Base-by-base conservation (phyloP, 176 grass and related monocot species). In the Poa annua region DNA sequence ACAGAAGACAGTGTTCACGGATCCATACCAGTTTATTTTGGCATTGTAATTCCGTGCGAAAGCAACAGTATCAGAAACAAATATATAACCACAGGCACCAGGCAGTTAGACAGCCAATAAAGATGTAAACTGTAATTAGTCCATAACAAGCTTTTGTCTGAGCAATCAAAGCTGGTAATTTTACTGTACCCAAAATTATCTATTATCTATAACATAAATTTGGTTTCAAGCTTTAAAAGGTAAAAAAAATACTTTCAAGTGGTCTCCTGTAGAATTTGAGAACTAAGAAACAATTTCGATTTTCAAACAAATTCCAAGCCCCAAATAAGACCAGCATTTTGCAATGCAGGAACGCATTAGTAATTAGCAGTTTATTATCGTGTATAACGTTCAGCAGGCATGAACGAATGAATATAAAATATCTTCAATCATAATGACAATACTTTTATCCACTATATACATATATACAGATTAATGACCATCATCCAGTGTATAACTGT, bases 81-180 rank as follows among this genome's bases (percentile, higher is more conserved):
- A 75, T 75, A 53, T 10, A 64, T 8, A 63, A 64, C 26, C 56
- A 21, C 22, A 17, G 33, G 12, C 20, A 8, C 12, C 60, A 66
- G 63, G 8, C 33, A 66, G 33, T 29, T 22, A 60, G 74, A 35
- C 74, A 63, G 6, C 2, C 10, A 17, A 59, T 32, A 21, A 51
- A 70, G 51, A 85, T 76, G 35, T n/a, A n/a, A n/a, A n/a, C n/a
- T n/a, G n/a, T 24, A 8, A 15, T 2, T 34, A 51, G 15, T 50
- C 48, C 4, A 65, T 14, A 84, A 38, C 2, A 29, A 59, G 24
- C 38, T 50, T 78, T 17, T 51, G 33, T 26, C 20, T 53, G 35
- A 85, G 63, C 51, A 78, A 48, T 29, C 45, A 71, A 78, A 82
- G 11, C 13, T n/a, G 21, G 66, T 13, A 47, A 21, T 86, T 55